Evolutionary conservation across 371 early-diverging fungal species (phyloP).

Genomic region (Zopfochytrium polystomum): DNA sequence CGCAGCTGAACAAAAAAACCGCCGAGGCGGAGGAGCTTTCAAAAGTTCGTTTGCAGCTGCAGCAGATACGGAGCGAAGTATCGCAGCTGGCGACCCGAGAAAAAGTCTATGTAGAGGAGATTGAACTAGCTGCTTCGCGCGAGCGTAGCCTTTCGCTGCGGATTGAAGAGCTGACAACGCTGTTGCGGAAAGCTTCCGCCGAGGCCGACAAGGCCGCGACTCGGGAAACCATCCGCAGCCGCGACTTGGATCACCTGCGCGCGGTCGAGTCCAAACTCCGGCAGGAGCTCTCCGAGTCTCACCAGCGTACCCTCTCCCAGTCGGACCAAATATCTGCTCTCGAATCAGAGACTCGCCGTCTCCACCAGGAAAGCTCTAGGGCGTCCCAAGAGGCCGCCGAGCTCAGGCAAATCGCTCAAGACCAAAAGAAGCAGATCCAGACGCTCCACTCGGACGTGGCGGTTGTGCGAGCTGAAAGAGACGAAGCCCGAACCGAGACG

Average conservation of each 20-base stretch:
- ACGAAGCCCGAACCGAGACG: slow-evolving; percentile 27
- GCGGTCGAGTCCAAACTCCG: slow-evolving; percentile 31
- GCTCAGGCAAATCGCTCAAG: slow-evolving; percentile 14
- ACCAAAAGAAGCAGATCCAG: slow-evolving; percentile 26
- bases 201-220: slow-evolving; percentile 27
- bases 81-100: slow-evolving; percentile 32
- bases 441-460: slow-evolving; percentile 18
- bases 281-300: slow-evolving; percentile 24
- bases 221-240: slow-evolving; percentile 12
- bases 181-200: slow-evolving; percentile 23
- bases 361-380: slow-evolving; percentile 24
- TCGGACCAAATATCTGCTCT: slow-evolving; percentile 24
- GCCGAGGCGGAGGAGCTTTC: slow-evolving; percentile 28
- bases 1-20: slow-evolving; percentile 16
- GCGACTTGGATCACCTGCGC: slow-evolving; percentile 31
- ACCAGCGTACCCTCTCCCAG: slow-evolving; percentile 15
- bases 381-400: slow-evolving; percentile 32
- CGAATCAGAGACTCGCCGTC: slow-evolving; percentile 24
- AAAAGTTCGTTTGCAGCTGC: slow-evolving; percentile 17
- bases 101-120: slow-evolving; percentile 32
- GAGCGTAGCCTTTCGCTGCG: slow-evolving; percentile 34
- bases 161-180: slow-evolving; percentile 30
- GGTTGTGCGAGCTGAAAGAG: slow-evolving; percentile 22
- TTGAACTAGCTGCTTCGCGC: slow-evolving; percentile 34
- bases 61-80: slow-evolving; percentile 29